Conservation (phyloP, 768 basidiomycete genomes). For the Cyathus striatus region DNA sequence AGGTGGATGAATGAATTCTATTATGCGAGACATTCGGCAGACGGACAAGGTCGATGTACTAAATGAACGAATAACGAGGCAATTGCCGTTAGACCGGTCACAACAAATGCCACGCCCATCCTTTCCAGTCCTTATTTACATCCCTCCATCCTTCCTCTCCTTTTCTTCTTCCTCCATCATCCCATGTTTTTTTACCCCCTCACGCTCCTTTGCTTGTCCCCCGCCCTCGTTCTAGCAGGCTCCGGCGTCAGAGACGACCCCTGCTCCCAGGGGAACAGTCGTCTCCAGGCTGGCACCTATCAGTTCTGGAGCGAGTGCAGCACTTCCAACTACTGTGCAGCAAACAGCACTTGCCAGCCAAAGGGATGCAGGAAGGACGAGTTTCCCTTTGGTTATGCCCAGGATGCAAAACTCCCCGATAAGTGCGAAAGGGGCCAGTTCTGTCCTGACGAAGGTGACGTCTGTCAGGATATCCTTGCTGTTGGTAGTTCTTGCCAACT, state of each 20-base stretch:
- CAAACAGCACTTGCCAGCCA: conserved; percentile 46
- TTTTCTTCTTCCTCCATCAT: conserved; percentile 1
- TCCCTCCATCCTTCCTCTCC: background rate
- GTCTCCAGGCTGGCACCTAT: conserved; percentile 71
- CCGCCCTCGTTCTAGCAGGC: conserved; percentile 39
- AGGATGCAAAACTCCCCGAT: conserved; percentile 43
- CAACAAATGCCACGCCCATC: background rate
- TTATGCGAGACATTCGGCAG: no score
- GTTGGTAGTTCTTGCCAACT: conserved; percentile 76
- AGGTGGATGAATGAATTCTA: background rate
- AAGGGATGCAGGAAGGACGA: conserved; percentile 75
- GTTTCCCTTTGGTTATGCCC: conserved; percentile 66
- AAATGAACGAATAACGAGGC: no score
- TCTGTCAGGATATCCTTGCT: conserved; percentile 53
- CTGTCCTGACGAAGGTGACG: conserved; percentile 80
- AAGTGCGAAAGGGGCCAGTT: conserved; percentile 61
- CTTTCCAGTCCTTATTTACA: background rate
- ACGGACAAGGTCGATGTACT: no score
- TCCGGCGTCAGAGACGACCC: conserved; percentile 34
- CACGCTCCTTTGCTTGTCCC: conserved; percentile 45
- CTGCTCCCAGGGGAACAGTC: conserved; percentile 54
- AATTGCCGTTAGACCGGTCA: no score
- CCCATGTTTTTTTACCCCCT: conserved; percentile 6
- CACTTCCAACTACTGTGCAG: conserved; percentile 60
- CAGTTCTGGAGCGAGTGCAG: conserved; percentile 80